Evolutionary conservation across 1,284 basidiomycete species (phyloP).

Genomic region (Sporisorium scitamineum): DNA sequence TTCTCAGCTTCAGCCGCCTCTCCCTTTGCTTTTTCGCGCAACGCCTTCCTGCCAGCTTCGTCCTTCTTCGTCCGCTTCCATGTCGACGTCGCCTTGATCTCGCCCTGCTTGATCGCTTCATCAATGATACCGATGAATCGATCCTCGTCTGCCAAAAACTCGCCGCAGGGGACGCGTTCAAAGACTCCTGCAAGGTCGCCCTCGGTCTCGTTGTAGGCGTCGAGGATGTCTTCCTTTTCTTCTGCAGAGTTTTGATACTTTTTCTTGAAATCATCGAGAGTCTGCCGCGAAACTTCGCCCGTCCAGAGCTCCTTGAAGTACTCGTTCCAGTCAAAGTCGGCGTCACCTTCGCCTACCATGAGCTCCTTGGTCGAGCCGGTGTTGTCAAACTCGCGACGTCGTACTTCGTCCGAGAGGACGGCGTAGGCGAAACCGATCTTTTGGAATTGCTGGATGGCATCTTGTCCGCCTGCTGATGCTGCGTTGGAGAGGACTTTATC

Average conservation of each 20-base stretch:
- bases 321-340: slow-evolving; percentile 68
- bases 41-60: slow-evolving; percentile 40
- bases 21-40: slow-evolving; percentile 50
- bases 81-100: slow-evolving; percentile 37
- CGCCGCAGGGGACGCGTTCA: slow-evolving; percentile 62
- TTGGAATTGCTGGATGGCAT: slow-evolving; percentile 60
- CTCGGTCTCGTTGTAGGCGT: slow-evolving; percentile 55
- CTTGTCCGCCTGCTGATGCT: slow-evolving; percentile 29
- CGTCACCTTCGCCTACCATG: slow-evolving; percentile 61
- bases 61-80: slow-evolving; percentile 49
- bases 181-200: slow-evolving; percentile 61
- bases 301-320: slow-evolving; percentile 68
- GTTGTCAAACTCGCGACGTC: slow-evolving; percentile 62
- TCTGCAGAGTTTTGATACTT: slow-evolving; percentile 66
- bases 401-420: slow-evolving; percentile 62
- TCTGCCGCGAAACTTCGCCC: slow-evolving; percentile 62
- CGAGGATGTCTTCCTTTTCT: slow-evolving; percentile 61
- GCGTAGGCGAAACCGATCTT: slow-evolving; percentile 67
- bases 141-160: slow-evolving; percentile 58
- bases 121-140: slow-evolving; percentile 59
- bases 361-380: slow-evolving; percentile 65
- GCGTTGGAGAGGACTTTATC: slow-evolving; percentile 62
- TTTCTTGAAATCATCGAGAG: slow-evolving; percentile 61
- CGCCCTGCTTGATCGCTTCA: slow-evolving; percentile 44
- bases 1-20: slow-evolving; percentile 62